Conservation (phyloP, 345 rosid genomes). For the Eucalyptus cladocalyx region DNA sequence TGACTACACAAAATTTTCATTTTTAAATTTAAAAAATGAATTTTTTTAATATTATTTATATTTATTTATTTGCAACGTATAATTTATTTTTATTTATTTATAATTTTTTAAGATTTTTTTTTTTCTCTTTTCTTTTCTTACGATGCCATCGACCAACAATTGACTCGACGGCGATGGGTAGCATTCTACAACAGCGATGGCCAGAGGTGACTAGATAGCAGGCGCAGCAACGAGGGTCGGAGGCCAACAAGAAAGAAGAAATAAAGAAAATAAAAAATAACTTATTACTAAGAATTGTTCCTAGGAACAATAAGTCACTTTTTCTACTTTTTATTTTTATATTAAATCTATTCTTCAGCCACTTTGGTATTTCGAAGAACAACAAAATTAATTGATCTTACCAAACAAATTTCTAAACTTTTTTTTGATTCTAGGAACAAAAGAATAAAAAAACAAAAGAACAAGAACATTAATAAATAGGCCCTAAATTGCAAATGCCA, state of each 20-base stretch:
- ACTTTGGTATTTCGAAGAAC: rapidly evolving
- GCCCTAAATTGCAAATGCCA: neutral
- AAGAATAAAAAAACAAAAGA: no score
- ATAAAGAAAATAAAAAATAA: no score
- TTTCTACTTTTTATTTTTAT: rapidly evolving
- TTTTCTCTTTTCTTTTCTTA: no score
- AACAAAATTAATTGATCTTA: rapidly evolving
- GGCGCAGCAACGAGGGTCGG: rapidly evolving
- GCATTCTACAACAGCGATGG: rapidly evolving
- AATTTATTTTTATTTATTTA: no score
- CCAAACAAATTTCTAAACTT: rapidly evolving
- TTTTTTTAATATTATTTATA: rapidly evolving
- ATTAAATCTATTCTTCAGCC: rapidly evolving
- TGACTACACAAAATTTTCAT: rapidly evolving
- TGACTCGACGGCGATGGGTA: rapidly evolving
- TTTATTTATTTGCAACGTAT: no score
- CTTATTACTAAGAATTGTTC: rapidly evolving
- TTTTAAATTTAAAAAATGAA: rapidly evolving
- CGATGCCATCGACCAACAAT: rapidly evolving
- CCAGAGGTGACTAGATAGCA: rapidly evolving
- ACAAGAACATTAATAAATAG: rapidly evolving
- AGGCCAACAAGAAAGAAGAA: no score
- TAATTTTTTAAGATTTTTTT: no score
- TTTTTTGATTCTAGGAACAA: rapidly evolving
- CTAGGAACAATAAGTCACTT: rapidly evolving